Evolutionary conservation across 345 rosid species (phyloP).

Genomic region (Melastoma malabathricum): DNA sequence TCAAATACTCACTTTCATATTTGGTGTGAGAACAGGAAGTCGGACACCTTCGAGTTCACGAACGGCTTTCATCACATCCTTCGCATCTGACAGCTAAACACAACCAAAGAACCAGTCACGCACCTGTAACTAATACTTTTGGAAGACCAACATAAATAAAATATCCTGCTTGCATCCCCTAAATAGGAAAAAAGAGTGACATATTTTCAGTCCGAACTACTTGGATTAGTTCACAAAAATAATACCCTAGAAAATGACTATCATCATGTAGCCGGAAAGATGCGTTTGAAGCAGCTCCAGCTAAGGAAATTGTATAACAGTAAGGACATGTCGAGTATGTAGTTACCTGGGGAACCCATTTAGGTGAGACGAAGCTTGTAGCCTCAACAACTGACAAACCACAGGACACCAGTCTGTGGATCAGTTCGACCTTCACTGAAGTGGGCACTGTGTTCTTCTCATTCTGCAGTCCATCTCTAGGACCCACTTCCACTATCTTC

Average conservation of each 20-base stretch:
- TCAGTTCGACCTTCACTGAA: slow-evolving; percentile 43
- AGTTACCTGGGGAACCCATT: slow-evolving; percentile 73
- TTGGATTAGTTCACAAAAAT: too few relatives aligned
- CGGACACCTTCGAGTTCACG: slow-evolving; percentile 26
- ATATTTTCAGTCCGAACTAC: too few relatives aligned
- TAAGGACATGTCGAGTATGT: too few relatives aligned
- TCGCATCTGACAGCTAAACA: slow-evolving; percentile 55
- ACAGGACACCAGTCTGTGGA: slow-evolving; percentile 36
- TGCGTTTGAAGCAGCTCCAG: not conserved
- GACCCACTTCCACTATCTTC: slow-evolving; percentile 77
- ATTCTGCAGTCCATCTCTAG: slow-evolving; percentile 60
- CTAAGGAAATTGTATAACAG: not conserved
- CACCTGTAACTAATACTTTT: not conserved
- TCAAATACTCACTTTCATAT: slow-evolving; percentile 37
- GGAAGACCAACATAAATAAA: not conserved
- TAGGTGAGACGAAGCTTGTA: slow-evolving; percentile 72
- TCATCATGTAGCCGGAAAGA: too few relatives aligned
- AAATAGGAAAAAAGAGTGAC: too few relatives aligned
- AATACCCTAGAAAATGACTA: too few relatives aligned
- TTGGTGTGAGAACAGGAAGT: slow-evolving; percentile 61
- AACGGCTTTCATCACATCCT: slow-evolving; percentile 54
- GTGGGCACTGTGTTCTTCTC: slow-evolving; percentile 53
- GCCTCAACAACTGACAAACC: slow-evolving; percentile 63
- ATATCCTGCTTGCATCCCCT: too few relatives aligned
- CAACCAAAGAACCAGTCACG: not conserved